These are phyloP conservation scores for Daldinia childiae DNA, from an alignment of 495 filamentous ascomycete species.

Conservation along the genomic window DNA sequence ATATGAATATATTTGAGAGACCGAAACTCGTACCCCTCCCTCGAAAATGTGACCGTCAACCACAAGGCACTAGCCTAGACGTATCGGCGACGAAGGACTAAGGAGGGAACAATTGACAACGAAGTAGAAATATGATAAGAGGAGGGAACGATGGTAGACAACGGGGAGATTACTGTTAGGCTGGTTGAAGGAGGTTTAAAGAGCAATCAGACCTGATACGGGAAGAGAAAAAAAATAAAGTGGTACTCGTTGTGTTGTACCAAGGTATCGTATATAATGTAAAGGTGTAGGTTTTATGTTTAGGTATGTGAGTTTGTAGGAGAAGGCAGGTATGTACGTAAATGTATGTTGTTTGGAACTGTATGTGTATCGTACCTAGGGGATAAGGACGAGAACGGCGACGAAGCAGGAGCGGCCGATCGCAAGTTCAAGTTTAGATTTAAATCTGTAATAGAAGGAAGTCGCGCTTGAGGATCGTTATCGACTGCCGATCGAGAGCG, in stretches of 20 bases:
- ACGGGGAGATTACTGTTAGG: constrained; percentile 20
- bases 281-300: not conserved
- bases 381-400: constrained; percentile 32
- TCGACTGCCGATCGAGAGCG: constrained; percentile 64
- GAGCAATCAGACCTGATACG: constrained; percentile 34
- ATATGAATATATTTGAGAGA: constrained; percentile 14
- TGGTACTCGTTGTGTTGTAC: constrained; percentile 34
- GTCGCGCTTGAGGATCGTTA: constrained; percentile 57
- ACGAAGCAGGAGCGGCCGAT: constrained; percentile 38
- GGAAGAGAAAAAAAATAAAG: constrained; percentile 32
- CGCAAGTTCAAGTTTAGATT: constrained; percentile 37
- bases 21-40: constrained; percentile 27
- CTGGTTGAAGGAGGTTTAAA: constrained; percentile 23
- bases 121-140: constrained; percentile 34
- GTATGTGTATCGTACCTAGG: constrained; percentile 42
- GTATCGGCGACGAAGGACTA: constrained; percentile 7
- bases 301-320: constrained; percentile 11
- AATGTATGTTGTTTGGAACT: constrained; percentile 1
- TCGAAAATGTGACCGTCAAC: constrained; percentile 11
- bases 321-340: not conserved
- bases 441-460: constrained; percentile 44
- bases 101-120: constrained; percentile 3
- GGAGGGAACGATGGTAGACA: constrained; percentile 24
- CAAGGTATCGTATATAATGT: constrained; percentile 32
- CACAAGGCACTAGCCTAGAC: constrained; percentile 23